phyloP scores from a whole-genome alignment of 805 yeast genomes.

The Cyberlindnera petersonii region DNA sequence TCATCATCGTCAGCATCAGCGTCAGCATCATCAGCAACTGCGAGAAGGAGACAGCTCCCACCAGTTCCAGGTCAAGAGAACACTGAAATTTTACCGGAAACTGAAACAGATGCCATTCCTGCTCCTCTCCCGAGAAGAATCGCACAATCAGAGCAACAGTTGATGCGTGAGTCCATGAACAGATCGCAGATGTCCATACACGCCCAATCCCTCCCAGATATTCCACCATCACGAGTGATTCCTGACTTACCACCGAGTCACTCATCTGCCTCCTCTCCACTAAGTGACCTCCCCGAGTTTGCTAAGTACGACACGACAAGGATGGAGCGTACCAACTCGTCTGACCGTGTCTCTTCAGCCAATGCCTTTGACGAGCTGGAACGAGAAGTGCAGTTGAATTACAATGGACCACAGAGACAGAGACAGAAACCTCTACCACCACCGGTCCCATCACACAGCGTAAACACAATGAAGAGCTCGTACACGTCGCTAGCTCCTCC shows the following conservation, averaged over 20 bases:
- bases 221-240: constrained; percentile 15
- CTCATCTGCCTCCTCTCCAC: too few species aligned
- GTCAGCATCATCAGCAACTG: constrained; percentile 3
- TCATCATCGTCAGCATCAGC: constrained; percentile 7
- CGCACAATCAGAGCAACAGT: background rate
- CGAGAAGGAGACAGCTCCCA: constrained; percentile 26
- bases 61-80: constrained; percentile 27
- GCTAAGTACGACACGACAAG: background rate
- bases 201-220: constrained; percentile 25
- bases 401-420: constrained; percentile 14
- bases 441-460: constrained; percentile 27
- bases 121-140: constrained; percentile 22
- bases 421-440: constrained; percentile 17
- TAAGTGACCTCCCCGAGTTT: constrained; percentile 7
- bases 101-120: constrained; percentile 14
- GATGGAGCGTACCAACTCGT: too few species aligned
- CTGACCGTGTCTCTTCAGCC: constrained; percentile 11
- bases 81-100: constrained; percentile 1
- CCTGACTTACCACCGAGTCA: too few species aligned
- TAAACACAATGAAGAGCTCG: constrained; percentile 14
- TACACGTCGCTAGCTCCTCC: constrained; percentile 14
- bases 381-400: constrained; percentile 31
- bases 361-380: constrained; percentile 33
- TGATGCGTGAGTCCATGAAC: constrained; percentile 6
- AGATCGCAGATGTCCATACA: constrained; percentile 17